Evolutionary conservation across 176 grass and related monocot species (phyloP).

Genomic region (Oryza longistaminata): DNA sequence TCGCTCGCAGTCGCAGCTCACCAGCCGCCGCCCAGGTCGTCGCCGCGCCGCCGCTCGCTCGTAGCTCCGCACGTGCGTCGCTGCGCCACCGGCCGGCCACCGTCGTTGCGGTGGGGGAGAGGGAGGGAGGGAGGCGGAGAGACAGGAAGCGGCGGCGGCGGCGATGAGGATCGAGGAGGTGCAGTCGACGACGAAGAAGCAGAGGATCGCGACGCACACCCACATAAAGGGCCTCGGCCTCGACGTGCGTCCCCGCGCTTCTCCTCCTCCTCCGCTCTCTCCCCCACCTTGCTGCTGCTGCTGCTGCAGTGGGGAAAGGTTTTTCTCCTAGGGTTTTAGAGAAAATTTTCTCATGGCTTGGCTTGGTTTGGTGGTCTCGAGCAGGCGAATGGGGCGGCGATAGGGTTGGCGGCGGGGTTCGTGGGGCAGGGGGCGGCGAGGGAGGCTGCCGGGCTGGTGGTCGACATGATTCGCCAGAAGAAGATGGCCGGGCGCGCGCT

Average conservation of each 20-base stretch:
- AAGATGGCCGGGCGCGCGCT: slow-evolving; percentile 95
- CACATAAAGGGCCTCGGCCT: not conserved
- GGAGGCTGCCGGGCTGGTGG: slow-evolving; percentile 64
- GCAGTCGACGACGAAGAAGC: slow-evolving; percentile 90
- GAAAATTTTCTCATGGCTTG: slow-evolving; percentile 11
- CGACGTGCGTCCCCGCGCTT: not conserved
- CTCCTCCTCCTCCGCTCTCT: not conserved
- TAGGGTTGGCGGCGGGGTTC: slow-evolving; percentile 73
- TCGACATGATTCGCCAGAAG: slow-evolving; percentile 96
- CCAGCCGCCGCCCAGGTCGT: too few relatives aligned
- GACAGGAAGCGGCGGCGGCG: slow-evolving; percentile 22
- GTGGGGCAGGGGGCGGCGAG: slow-evolving; percentile 82
- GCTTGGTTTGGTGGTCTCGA: not conserved
- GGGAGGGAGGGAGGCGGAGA: not conserved
- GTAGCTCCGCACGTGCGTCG: too few relatives aligned
- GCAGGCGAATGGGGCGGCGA: slow-evolving; percentile 65
- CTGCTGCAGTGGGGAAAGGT: not conserved
- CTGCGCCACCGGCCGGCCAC: too few relatives aligned
- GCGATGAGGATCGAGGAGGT: slow-evolving; percentile 96
- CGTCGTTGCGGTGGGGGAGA: not conserved
- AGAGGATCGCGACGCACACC: slow-evolving; percentile 76
- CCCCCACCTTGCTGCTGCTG: not conserved
- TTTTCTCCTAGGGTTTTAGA: not conserved
- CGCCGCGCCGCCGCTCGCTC: too few relatives aligned
- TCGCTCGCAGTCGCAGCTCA: too few relatives aligned